Conservation (phyloP, 129 eudicot genomes). For the Arctium lappa region DNA sequence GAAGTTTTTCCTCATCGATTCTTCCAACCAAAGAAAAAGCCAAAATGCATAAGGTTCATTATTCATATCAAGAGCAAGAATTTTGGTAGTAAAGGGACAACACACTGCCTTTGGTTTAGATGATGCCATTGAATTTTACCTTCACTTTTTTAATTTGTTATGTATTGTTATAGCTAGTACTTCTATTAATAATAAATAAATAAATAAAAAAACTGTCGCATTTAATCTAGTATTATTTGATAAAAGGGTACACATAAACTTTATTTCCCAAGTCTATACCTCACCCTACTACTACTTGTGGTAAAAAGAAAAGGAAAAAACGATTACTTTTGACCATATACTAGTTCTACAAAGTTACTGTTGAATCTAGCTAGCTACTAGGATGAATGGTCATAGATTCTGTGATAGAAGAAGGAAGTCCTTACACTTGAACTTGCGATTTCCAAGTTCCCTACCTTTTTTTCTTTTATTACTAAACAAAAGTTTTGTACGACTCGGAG, state of each 20-base stretch:
- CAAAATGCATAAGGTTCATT: not conserved
- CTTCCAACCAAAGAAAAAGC: not conserved
- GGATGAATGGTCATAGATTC: constrained; percentile 25
- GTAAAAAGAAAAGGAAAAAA: not conserved
- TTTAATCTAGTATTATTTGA: not conserved
- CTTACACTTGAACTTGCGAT: not conserved
- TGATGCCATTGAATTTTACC: not conserved
- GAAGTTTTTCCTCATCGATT: not conserved
- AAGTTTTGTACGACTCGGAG: not conserved
- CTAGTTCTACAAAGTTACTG: constrained; percentile 3
- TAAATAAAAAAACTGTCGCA: not conserved
- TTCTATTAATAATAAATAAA: not conserved
- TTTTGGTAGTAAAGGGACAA: constrained; percentile 17
- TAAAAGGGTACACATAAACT: not conserved
- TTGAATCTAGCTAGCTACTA: constrained; percentile 11
- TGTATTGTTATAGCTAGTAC: not conserved
- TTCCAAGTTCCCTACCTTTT: not conserved
- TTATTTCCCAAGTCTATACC: not conserved
- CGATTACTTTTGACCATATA: constrained; percentile 14
- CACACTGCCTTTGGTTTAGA: not conserved
- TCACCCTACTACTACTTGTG: constrained; percentile 8
- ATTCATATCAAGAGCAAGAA: constrained; percentile 2
- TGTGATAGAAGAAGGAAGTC: not conserved
- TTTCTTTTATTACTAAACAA: not conserved
- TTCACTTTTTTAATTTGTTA: not conserved